A percentile compares a stretch with the other conserved stretches of the same genome.
Conservation (phyloP, 768 basidiomycete species). For the Podaxis mareebaensis region DNA sequence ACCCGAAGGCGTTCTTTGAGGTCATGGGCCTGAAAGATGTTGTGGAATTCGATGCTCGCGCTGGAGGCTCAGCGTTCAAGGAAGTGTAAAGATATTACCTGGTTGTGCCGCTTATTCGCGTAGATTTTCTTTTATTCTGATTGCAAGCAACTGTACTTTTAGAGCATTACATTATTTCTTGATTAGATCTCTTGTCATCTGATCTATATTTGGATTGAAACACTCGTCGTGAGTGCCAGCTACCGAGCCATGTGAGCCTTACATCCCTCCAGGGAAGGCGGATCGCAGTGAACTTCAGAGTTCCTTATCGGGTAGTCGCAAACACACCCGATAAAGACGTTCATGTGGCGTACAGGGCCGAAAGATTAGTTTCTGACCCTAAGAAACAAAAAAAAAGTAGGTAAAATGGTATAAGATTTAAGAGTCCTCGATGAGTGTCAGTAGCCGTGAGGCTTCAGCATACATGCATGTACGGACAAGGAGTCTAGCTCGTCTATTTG, state of each 20-base stretch:
- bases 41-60: slow-evolving; percentile 51
- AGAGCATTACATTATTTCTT: not conserved
- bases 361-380: not conserved
- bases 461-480: not conserved
- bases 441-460: not conserved
- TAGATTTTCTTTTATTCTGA: not conserved
- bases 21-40: slow-evolving; percentile 70
- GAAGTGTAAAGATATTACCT: slow-evolving; percentile 5
- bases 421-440: not conserved
- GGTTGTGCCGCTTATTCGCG: not conserved
- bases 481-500: not conserved
- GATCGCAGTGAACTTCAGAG: not conserved
- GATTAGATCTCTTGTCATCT: not conserved
- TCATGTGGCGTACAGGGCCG: not conserved
- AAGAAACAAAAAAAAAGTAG: not conserved
- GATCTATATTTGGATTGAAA: not conserved
- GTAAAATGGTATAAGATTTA: too few relatives aligned
- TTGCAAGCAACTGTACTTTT: slow-evolving; percentile 2
- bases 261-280: not conserved
- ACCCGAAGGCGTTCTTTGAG: slow-evolving; percentile 74
- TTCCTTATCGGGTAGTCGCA: not conserved
- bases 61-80: slow-evolving; percentile 59
- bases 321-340: not conserved
- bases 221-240: not conserved
- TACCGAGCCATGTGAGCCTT: not conserved